phyloP scores from a whole-genome alignment of 345 rosid genomes.

The Eucalyptus tenuipes region DNA sequence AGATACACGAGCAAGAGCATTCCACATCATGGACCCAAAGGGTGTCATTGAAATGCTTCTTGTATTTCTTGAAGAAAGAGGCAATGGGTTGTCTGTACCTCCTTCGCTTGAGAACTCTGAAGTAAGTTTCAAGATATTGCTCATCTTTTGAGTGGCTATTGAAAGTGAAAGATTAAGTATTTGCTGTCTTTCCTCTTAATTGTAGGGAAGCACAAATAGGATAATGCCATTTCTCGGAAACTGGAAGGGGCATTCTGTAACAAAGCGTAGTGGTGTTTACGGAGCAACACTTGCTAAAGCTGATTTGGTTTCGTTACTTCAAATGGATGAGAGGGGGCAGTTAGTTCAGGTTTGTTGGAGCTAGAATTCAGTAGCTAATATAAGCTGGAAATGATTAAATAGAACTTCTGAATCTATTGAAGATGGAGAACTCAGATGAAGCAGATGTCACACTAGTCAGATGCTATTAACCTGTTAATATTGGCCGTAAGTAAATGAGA shows the following conservation, averaged over 20 bases:
- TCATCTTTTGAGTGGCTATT: background rate
- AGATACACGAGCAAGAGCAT: conserved; percentile 74
- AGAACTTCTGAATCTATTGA: background rate
- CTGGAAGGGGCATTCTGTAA: conserved; percentile 81
- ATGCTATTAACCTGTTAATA: background rate
- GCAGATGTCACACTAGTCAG: background rate
- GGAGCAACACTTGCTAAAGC: conserved; percentile 80
- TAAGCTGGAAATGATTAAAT: background rate
- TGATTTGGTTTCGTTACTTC: conserved; percentile 39
- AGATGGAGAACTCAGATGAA: background rate
- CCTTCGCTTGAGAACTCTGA: conserved; percentile 33
- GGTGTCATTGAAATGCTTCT: conserved; percentile 81
- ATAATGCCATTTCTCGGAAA: conserved; percentile 66
- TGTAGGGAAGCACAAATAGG: conserved; percentile 35
- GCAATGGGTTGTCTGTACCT: conserved; percentile 14
- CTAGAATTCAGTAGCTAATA: background rate
- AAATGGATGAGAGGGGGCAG: conserved; percentile 54
- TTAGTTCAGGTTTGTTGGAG: conserved; percentile 44
- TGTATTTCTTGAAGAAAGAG: conserved; percentile 77
- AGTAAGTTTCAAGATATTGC: conserved; percentile 11
- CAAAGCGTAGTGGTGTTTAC: conserved; percentile 87
- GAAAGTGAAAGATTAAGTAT: background rate
- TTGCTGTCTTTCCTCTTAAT: background rate
- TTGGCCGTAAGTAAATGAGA: background rate
- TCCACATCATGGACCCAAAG: conserved; percentile 81